Conservation (phyloP, 1,284 basidiomycete species). For the Sanghuangporus weigelae region DNA sequence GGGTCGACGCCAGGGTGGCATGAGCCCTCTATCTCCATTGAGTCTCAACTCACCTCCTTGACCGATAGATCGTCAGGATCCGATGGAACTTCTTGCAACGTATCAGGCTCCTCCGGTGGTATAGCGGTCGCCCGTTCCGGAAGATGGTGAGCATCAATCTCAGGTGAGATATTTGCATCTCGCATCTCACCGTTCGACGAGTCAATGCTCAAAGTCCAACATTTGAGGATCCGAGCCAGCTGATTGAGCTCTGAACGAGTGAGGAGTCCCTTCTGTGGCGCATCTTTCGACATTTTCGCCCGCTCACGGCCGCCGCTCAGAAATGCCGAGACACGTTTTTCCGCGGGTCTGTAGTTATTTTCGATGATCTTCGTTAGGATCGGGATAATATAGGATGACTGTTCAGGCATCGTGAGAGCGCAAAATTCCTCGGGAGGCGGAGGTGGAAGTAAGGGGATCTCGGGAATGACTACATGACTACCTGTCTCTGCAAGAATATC, state of each 20-base stretch:
- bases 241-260: constrained; percentile 5
- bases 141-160: background rate
- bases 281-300: constrained; percentile 29
- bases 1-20: background rate
- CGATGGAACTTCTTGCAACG: background rate
- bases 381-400: constrained; percentile 60
- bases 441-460: constrained; percentile 33
- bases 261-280: constrained; percentile 1
- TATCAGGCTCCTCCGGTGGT: background rate
- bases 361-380: constrained; percentile 53
- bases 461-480: constrained; percentile 24
- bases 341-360: constrained; percentile 48
- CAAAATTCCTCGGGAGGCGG: constrained; percentile 38
- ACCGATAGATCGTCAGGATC: background rate
- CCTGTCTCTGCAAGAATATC: constrained; percentile 13
- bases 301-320: constrained; percentile 51
- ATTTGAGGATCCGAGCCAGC: constrained; percentile 4
- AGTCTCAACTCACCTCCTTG: background rate
- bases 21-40: background rate
- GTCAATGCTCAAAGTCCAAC: constrained; percentile 1
- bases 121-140: background rate
- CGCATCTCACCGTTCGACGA: background rate
- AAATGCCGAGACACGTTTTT: constrained; percentile 43
- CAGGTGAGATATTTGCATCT: background rate
- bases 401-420: constrained; percentile 44